Base-by-base conservation (phyloP, 306 rosid species). In the Cucumis hystrix region DNA sequence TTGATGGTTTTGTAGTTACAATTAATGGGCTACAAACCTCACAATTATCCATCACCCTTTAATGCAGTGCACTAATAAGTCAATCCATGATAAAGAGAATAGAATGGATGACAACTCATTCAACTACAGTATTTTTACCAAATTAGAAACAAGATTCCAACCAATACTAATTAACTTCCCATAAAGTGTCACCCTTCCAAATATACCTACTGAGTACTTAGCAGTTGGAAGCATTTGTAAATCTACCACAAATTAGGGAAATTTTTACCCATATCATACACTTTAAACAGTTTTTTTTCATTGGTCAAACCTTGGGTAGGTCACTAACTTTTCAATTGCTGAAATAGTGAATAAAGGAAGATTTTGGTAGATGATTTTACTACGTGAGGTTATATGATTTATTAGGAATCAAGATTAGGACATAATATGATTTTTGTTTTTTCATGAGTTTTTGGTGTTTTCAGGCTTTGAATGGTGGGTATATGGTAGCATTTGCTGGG, bases 401-500 rank as follows among this genome's bases (percentile, higher is more conserved):
- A 1, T 65, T 18, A 37, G 72, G 51, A 65, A 39, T 4, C 52
- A 66, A 66, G 23, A 18, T 60, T 60, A 60, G 18, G 39, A 14
- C 9, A 33, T 33, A 33, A 33, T 33, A 33, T 33, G 3, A 33
- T 33, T 33, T 33, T 0, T 33, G 3, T 2, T 33, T 28, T 28
- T 28, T 2, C 30, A 33, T 33, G 35, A 33, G 4, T 33, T 3
- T 33, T 33, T 33, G 37, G 37, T 33, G 37, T 23, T 71, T 71
- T 73, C 83, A 94, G 96, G 88, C 8, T 3, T 6, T 7, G 55
- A 33, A 71, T 20, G 91, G 87, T 71, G 92, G 87, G 20, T 86
- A 76, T 70, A 95, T 92, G 98, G 97, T 95, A 20, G 97, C 98
- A 43, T 95, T 92, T 87, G 97, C 97, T 14, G 97, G 98, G 76